Evolutionary conservation across 1,139 yeast genomes (phyloP), one percentile per base, ranked within the genome.

Genomic region (Pichia inconspicua): DNA sequence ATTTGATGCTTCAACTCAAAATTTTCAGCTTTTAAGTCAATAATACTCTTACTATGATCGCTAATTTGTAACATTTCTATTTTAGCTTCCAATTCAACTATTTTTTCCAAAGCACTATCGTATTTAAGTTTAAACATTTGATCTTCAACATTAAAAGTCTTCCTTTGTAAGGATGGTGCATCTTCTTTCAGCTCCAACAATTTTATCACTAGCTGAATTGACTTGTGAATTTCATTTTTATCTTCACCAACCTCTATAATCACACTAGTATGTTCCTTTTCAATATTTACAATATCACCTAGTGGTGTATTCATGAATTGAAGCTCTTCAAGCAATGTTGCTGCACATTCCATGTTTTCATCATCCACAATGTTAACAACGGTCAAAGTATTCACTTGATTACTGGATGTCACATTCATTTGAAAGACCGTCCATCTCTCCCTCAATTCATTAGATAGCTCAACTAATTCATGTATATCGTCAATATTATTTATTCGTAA

Each of bases 261-360:
- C n/a, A 30, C 34, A 11, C n/a, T 30, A 14, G 34, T 30, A 14
- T 10, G 7, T 14, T 30, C 34, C n/a, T 30, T 30, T 6, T 30
- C 7, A 2, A 30, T 12, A 30, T 30, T 30, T 5, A 30, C 14
- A 30, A 12, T 11, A 5, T 30, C n/a, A 5, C 34, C 34, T 30
- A 30, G 5, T 30, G 34, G n/a, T 30, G 34, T 30, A 5, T 30
- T 30, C n/a, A 14, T 14, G 5, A 12, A 14, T 12, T 30, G 34
- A 30, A 30, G 14, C 12, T 30, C 34, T 10, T 30, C 34, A 30
- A 30, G 34, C 5, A 30, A 30, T 10, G 34, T 30, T 30, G 34
- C 4, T 30, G n/a, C 14, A 30, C 73, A 69, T 39, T 72, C 73
- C 53, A 78, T 76, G 25, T 70, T 66, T 38, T 67, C 65, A 31